A percentile compares a stretch with the other conserved stretches of the same genome.
phyloP scores from a whole-genome alignment of 768 basidiomycete species.

The Coprinopsis cinerea region DNA sequence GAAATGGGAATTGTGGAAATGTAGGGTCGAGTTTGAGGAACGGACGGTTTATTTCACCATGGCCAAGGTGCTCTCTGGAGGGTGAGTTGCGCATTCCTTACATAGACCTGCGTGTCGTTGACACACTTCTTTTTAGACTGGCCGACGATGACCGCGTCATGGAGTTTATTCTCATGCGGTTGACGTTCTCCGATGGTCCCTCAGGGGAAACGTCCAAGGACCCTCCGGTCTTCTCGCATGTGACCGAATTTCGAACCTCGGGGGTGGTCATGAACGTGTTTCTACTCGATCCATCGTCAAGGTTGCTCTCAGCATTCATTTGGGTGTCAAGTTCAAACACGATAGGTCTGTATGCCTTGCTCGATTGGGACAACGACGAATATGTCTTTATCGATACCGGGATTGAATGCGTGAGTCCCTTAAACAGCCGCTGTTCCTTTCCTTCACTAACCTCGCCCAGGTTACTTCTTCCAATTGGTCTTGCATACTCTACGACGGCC shows the following conservation, averaged over 20 bases:
- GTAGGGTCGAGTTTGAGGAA: slow-evolving; percentile 69
- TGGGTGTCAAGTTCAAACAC: slow-evolving; percentile 52
- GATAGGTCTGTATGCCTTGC: slow-evolving; percentile 56
- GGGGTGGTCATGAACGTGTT: slow-evolving; percentile 78
- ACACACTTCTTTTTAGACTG: not conserved
- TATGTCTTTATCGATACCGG: slow-evolving; percentile 73
- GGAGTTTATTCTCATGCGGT: slow-evolving; percentile 67
- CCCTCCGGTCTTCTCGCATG: slow-evolving; percentile 43
- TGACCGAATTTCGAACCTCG: slow-evolving; percentile 57
- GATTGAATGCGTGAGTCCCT: slow-evolving; percentile 60
- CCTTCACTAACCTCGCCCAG: slow-evolving; percentile 25
- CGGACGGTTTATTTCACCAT: slow-evolving; percentile 70
- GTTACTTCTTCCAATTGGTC: slow-evolving; percentile 71
- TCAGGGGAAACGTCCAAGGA: slow-evolving; percentile 31
- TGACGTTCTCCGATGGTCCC: slow-evolving; percentile 49
- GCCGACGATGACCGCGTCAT: slow-evolving; percentile 59
- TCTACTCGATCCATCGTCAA: slow-evolving; percentile 56
- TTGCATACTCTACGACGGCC: slow-evolving; percentile 57
- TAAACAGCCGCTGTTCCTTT: not conserved
- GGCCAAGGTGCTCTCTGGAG: slow-evolving; percentile 53
- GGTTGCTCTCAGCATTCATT: slow-evolving; percentile 64
- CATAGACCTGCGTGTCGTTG: slow-evolving; percentile 1
- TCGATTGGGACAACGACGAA: slow-evolving; percentile 60
- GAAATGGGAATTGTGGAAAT: slow-evolving; percentile 73
- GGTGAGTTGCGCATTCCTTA: slow-evolving; percentile 30